Base-by-base conservation (phyloP, 768 basidiomycete species). In the Kwoniella bestiolae region DNA sequence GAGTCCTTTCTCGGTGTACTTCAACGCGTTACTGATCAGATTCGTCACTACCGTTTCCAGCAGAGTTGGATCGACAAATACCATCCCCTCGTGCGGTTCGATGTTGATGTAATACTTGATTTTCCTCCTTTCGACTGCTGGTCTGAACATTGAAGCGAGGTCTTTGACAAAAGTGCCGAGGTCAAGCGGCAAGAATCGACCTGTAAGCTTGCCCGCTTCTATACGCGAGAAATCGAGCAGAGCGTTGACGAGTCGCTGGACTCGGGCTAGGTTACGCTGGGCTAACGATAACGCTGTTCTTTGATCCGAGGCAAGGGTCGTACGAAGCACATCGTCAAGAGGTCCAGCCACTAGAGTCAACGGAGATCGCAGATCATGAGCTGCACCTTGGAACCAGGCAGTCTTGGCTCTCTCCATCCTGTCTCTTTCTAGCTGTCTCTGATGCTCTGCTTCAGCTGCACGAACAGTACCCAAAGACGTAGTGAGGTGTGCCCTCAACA, bases 221-320 rank as follows among this genome's bases (percentile, higher is more conserved):
- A 82, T 68, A 25, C 75, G 76, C 38, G 66, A 74, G 65, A 82
- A 81, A 60, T 82, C 81, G 71, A 82, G 77, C 21, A 82, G 58
- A 14, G 79, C 73, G 28, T 76, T 75, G n/a, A 82, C 80, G 3
- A 82, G 68, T 16, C 81, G 73, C 12, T 67, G 65, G 2, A 82
- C 60, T 25, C 82, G 69, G 16, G 66, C 47, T 11, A 68, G 38
- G 44, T 63, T 68, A 9, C 66, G 31, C 25, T 68, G 66, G 45
- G 66, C 66, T 12, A 68, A 44, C 8, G 47, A 50, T 29, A 68
- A 55, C 2, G 35, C 29, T 14, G 23, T 25, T 6, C 66, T 55
- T 53, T 68, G 66, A 7, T 38, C 47, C 21, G 47, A 25, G 3
- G 29, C 5, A 1, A 61, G 53, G 5, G 16, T 29, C 2, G 63